Percentiles rank a stretch among this genome's conserved stretches.
phyloP scores from a whole-genome alignment of 169 alveolate genomes.

The Eimeria necatrix region DNA sequence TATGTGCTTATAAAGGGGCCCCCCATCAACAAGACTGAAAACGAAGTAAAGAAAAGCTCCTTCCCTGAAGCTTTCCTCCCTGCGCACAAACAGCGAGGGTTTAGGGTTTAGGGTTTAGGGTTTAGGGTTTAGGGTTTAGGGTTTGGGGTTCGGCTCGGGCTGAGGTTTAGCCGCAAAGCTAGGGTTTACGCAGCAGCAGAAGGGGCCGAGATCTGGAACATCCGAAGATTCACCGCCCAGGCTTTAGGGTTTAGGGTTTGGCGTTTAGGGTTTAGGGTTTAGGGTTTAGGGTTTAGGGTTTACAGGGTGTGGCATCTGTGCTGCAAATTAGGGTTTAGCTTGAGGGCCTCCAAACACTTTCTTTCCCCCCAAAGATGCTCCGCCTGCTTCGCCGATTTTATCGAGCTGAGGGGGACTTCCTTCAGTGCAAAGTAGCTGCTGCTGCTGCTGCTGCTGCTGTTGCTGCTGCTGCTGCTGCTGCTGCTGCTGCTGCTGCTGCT shows the following conservation, averaged over 20 bases:
- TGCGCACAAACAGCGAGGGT: neutral
- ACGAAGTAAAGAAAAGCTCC: slow-evolving; percentile 27
- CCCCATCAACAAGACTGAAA: slow-evolving; percentile 59
- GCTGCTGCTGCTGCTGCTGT: slow-evolving; percentile 39
- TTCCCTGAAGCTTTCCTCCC: slow-evolving; percentile 16
- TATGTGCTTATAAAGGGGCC: slow-evolving; percentile 64
- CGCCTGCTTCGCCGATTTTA: slow-evolving; percentile 60
- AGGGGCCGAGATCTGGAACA: neutral
- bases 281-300: slow-evolving; percentile 30
- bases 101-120: slow-evolving; percentile 4
- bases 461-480: slow-evolving; percentile 39
- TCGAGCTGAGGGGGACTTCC: slow-evolving; percentile 3
- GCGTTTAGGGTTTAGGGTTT: neutral
- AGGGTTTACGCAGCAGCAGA: neutral
- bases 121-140: slow-evolving; percentile 2
- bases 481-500: neutral
- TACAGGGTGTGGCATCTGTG: neutral
- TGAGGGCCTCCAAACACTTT: neutral
- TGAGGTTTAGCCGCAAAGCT: neutral
- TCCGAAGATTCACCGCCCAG: neutral
- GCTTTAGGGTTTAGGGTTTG: neutral
- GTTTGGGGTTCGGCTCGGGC: neutral
- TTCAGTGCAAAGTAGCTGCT: slow-evolving; percentile 43
- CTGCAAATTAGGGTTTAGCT: neutral
- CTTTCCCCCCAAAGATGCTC: slow-evolving; percentile 76